Conservation (phyloP, 192 early-diverging fungal genomes). For the Linnemannia exigua region DNA sequence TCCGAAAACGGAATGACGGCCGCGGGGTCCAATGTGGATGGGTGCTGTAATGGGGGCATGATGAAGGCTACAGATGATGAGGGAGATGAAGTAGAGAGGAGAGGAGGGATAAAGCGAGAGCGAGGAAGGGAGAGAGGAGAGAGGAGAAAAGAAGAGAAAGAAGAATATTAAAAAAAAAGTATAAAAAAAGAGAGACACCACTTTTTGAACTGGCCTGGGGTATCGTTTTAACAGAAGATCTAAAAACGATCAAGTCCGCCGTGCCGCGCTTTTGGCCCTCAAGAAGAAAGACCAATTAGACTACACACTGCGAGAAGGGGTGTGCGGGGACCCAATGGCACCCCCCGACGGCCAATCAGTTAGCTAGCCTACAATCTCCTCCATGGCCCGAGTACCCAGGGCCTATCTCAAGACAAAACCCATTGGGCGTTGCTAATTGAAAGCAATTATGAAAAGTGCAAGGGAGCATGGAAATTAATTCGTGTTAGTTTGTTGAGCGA, state of each 20-base stretch:
- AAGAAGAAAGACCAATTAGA: neutral
- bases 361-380: neutral
- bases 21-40: constrained; percentile 25
- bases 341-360: neutral
- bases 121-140: neutral
- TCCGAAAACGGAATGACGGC: constrained; percentile 44
- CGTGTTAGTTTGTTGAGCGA: neutral
- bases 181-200: neutral
- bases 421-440: neutral
- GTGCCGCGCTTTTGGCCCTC: neutral
- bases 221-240: neutral
- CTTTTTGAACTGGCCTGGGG: neutral
- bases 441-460: neutral
- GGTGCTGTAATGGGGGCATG: constrained; percentile 49
- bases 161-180: neutral
- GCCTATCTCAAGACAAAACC: neutral
- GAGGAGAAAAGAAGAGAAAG: neutral
- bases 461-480: neutral
- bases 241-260: neutral
- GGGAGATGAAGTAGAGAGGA: neutral
- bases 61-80: neutral
- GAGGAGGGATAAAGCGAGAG: neutral
- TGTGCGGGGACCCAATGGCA: neutral
- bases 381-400: constrained; percentile 1
- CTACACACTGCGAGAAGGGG: neutral